These are phyloP conservation scores for Lepidium sativum DNA, from an alignment of 345 rosid species.

Conservation along the genomic window DNA sequence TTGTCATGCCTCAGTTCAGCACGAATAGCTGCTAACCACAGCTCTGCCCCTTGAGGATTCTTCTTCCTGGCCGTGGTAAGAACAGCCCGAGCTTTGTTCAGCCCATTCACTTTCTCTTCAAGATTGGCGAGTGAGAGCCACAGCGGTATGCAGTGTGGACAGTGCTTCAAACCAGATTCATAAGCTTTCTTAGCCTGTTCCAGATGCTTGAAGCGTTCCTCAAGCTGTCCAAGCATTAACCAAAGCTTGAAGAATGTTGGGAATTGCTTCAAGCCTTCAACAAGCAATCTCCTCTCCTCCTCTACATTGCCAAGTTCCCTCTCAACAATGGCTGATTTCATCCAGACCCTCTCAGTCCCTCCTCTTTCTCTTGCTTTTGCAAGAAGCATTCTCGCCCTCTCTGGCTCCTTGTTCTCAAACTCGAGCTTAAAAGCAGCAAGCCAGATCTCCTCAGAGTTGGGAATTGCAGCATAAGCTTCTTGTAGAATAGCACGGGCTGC, in stretches of 20 bases:
- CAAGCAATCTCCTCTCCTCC: conserved; percentile 75
- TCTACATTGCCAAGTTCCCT: conserved; percentile 68
- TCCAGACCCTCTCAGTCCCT: conserved; percentile 96
- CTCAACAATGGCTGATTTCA: conserved; percentile 95
- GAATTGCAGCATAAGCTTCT: conserved; percentile 92
- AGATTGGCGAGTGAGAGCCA: conserved; percentile 79
- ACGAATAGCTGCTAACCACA: conserved; percentile 92
- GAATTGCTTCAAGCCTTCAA: conserved; percentile 75
- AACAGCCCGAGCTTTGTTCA: conserved; percentile 75
- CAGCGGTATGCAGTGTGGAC: conserved; percentile 54
- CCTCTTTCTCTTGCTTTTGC: conserved; percentile 94
- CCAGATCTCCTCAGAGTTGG: conserved; percentile 87
- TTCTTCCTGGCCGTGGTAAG: conserved; percentile 75
- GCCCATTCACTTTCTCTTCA: conserved; percentile 68
- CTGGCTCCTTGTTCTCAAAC: conserved; percentile 93
- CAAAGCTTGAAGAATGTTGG: conserved; percentile 80
- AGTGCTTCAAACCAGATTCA: conserved; percentile 59
- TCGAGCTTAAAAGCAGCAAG: conserved; percentile 97
- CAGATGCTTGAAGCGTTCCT: conserved; percentile 52
- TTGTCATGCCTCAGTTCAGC: conserved; percentile 68
- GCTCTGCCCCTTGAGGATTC: conserved; percentile 67
- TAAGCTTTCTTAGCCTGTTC: conserved; percentile 65
- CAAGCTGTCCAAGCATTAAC: conserved; percentile 96
- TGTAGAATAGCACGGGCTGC: conserved; percentile 89
- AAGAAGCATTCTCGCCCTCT: conserved; percentile 89